phyloP scores from a whole-genome alignment of 1,139 yeast genomes.

The Saccharomyces hybrid region DNA sequence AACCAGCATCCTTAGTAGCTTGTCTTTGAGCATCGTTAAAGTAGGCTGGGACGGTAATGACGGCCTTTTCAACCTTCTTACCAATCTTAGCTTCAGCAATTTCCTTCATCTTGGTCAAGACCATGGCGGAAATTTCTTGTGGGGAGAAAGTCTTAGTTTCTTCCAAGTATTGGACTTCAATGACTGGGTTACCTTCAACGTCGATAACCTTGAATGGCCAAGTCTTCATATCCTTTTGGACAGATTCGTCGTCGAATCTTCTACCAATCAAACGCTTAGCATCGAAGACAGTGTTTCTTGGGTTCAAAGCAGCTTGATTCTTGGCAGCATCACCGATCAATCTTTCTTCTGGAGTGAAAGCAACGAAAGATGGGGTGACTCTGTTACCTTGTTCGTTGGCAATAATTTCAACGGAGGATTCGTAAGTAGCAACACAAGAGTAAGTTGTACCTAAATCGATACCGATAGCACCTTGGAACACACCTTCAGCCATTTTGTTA shows the following conservation, averaged over 20 bases:
- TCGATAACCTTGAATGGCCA: constrained; percentile 88
- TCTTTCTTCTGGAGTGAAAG: constrained; percentile 85
- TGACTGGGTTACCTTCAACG: constrained; percentile 78
- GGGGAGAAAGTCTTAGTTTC: constrained; percentile 92
- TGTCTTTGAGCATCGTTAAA: constrained; percentile 97
- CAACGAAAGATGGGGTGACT: constrained; percentile 97
- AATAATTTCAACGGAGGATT: constrained; percentile 82
- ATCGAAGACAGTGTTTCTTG: constrained; percentile 91
- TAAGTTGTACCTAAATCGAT: constrained; percentile 96
- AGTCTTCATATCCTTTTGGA: constrained; percentile 88
- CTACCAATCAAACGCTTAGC: constrained; percentile 98
- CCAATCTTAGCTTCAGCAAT: constrained; percentile 95
- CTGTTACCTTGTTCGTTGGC: constrained; percentile 99
- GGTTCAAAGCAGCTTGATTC: constrained; percentile 98
- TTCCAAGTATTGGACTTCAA: constrained; percentile 88
- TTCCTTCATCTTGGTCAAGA: constrained; percentile 95
- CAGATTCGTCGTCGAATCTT: constrained; percentile 82
- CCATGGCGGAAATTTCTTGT: constrained; percentile 95
- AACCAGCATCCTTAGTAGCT: constrained; percentile 98
- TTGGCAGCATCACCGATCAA: constrained; percentile 56
- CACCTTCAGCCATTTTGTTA: constrained; percentile 77
- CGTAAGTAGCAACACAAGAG: constrained; percentile 92
- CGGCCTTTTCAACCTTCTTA: constrained; percentile 89
- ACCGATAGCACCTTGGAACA: constrained; percentile 97
- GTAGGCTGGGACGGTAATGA: constrained; percentile 93